These are phyloP conservation scores for Dictyostelium citrinum DNA, from an alignment of 78 protist genomes.

Conservation along the genomic window DNA sequence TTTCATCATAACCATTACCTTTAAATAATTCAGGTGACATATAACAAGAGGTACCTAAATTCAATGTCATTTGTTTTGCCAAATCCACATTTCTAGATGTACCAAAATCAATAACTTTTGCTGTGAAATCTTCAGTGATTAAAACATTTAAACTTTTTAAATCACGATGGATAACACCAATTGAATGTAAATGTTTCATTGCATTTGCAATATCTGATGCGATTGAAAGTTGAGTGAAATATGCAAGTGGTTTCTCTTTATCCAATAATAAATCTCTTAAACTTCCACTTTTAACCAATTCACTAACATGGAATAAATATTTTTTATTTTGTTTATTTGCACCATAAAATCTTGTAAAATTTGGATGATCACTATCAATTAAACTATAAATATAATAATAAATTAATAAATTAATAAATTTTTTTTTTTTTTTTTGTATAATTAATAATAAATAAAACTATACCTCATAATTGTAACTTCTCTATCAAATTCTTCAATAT, in stretches of 20 bases:
- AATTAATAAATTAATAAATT: too few species aligned
- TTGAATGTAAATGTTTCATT: slow-evolving; percentile 72
- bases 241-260: slow-evolving; percentile 5
- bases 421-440: too few species aligned
- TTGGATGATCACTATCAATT: slow-evolving; percentile 28
- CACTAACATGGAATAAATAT: slow-evolving; percentile 41
- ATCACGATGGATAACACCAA: slow-evolving; percentile 73
- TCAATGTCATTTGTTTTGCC: slow-evolving; percentile 55
- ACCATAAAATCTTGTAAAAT: slow-evolving; percentile 64
- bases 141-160: slow-evolving; percentile 70
- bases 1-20: slow-evolving; percentile 65
- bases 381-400: slow-evolving; percentile 13
- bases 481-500: slow-evolving; percentile 63
- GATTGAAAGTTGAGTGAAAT: slow-evolving; percentile 27
- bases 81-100: slow-evolving; percentile 38
- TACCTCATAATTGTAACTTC: slow-evolving; percentile 77
- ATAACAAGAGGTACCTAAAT: slow-evolving; percentile 48
- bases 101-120: slow-evolving; percentile 79
- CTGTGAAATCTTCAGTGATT: slow-evolving; percentile 44
- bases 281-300: slow-evolving; percentile 36
- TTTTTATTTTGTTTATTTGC: slow-evolving; percentile 59
- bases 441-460: background rate
- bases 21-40: slow-evolving; percentile 80
- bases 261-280: slow-evolving; percentile 41
- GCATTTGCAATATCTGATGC: slow-evolving; percentile 70